These are phyloP conservation scores for Tetrapyrgos nigripes DNA, from an alignment of 1,284 basidiomycete genomes.

Conservation along the genomic window DNA sequence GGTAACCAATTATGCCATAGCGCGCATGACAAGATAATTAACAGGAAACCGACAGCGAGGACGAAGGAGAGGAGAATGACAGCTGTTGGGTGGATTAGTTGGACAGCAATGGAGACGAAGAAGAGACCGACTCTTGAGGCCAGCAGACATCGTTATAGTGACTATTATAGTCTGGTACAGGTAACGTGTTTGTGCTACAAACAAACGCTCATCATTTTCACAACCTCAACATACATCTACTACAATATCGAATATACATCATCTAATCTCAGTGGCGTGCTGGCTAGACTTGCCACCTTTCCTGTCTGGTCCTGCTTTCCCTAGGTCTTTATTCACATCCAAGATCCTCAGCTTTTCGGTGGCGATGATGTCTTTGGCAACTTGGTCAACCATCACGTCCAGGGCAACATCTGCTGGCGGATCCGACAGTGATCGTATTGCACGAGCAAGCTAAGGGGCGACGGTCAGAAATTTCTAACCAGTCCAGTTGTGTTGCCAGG, in stretches of 20 bases:
- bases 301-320: slow-evolving; percentile 28
- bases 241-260: slow-evolving; percentile 12
- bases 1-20: slow-evolving; percentile 98
- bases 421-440: slow-evolving; percentile 55
- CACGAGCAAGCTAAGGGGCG: slow-evolving; percentile 54
- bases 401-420: slow-evolving; percentile 49
- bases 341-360: slow-evolving; percentile 65
- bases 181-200: neutral
- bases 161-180: neutral
- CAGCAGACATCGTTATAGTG: slow-evolving; percentile 54
- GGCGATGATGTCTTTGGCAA: slow-evolving; percentile 62
- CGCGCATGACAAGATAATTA: slow-evolving; percentile 98
- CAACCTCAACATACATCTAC: neutral
- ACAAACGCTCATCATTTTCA: too few relatives aligned
- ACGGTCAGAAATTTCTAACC: neutral
- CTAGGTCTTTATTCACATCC: slow-evolving; percentile 43
- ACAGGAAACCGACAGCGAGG: slow-evolving; percentile 94
- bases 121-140: slow-evolving; percentile 45
- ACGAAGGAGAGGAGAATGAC: slow-evolving; percentile 96
- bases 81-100: slow-evolving; percentile 54
- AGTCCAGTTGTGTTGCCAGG: neutral
- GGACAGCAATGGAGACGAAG: neutral
- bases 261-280: slow-evolving; percentile 29
- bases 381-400: slow-evolving; percentile 55
- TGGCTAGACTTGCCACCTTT: slow-evolving; percentile 27